Evolutionary conservation across 345 rosid genomes (phyloP), one percentile per base, ranked within the genome.

Genomic region (Excoecaria cochinchinensis): DNA sequence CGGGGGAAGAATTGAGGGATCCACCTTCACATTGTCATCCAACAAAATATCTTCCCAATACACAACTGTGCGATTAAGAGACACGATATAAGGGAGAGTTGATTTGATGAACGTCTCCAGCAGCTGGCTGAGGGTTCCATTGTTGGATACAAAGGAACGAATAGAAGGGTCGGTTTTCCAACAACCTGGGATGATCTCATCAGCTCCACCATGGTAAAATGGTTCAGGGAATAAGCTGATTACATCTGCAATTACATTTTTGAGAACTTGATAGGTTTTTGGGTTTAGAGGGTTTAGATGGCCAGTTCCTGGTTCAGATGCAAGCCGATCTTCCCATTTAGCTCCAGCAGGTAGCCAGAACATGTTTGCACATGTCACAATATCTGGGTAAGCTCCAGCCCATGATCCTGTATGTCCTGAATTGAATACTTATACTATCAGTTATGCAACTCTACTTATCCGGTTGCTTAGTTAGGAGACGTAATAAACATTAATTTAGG

Each of bases 1-100:
- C 1, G 82, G 86, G 1, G 94, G 92, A 40, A 91, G 89, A 71
- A 79, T 12, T 0, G 88, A 83, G 16, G 88, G 21, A 56, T 80
- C 80, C 62, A 81, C 97, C 65, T 90, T 91, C 53, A 94, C 70
- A 24, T 17, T n/a, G 6, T 69, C 65, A 71, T 86, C 90, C 74
- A 91, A 69, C 74, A 92, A 69, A 62, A 95, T 86, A 77, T 92
- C 95, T 82, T 92, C 97, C 95, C 95, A 94, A 75, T 90, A 95
- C 6, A 95, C 86, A n/a, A 25, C 95, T 10, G 94, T 90, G 3
- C 89, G 89, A 77, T 95, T 92, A 21, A 81, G 85, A 36, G 92
- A 92, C n/a, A 82, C 53, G 15, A 94, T 87, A 76, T 86, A 89
- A 80, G 88, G 89, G 48, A 90, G 81, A 9, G 97, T 90, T 31